phyloP scores from a whole-genome alignment of 2,329 filamentous ascomycete species.

The Diaporthe longicolla region DNA sequence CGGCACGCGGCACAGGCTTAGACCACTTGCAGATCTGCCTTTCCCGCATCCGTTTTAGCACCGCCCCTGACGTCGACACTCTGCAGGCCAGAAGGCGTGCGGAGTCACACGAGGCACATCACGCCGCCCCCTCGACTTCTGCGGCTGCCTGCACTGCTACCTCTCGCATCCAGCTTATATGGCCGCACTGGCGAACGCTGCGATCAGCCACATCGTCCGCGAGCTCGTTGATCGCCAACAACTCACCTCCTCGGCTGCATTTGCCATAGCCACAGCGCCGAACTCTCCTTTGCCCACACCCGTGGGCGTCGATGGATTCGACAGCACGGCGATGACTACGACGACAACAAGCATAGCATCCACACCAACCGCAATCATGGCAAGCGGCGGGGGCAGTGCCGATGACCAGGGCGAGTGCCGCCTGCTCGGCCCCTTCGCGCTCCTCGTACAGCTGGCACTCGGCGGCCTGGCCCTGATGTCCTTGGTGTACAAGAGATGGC shows the following conservation, averaged over 20 bases:
- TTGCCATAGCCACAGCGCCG: constrained; percentile 40
- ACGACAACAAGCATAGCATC: constrained; percentile 29
- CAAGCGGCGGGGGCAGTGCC: constrained; percentile 49
- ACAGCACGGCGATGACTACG: constrained; percentile 16
- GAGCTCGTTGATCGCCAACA: constrained; percentile 28
- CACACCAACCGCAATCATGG: constrained; percentile 29
- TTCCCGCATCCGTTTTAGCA: constrained; percentile 32
- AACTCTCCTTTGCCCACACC: constrained; percentile 28
- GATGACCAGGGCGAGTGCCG: constrained; percentile 82
- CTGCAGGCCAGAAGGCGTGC: constrained; percentile 4
- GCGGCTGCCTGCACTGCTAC: neutral
- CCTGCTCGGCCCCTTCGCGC: constrained; percentile 89
- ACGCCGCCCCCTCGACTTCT: neutral
- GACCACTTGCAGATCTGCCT: constrained; percentile 22
- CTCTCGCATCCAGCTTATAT: constrained; percentile 13
- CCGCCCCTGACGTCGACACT: constrained; percentile 40
- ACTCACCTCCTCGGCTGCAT: constrained; percentile 28
- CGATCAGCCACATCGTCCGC: constrained; percentile 27
- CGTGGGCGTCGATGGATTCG: constrained; percentile 22
- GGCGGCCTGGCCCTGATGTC: constrained; percentile 86
- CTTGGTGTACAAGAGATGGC: constrained; percentile 93
- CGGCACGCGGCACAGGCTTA: neutral
- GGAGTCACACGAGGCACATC: constrained; percentile 15
- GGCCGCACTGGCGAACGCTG: constrained; percentile 29
- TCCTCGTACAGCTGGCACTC: constrained; percentile 89